A percentile compares a stretch with the other conserved stretches of the same genome.
phyloP scores from a whole-genome alignment of 495 filamentous ascomycete genomes.

The Neurospora sp. region DNA sequence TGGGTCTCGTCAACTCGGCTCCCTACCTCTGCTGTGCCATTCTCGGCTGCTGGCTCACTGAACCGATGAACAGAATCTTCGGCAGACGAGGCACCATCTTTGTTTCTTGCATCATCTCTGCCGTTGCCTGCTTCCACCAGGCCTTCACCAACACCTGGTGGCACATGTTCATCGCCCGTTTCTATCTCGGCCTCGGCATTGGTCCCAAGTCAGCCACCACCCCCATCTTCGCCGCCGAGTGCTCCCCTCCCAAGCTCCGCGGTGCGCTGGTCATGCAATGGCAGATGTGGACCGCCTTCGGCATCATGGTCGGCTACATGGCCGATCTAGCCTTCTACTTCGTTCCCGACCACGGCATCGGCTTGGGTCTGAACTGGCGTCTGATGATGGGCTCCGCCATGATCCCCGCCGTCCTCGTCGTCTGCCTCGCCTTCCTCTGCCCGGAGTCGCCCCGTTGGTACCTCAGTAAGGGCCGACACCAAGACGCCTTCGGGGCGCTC shows the following conservation, averaged over 20 bases:
- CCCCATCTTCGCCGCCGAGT: slow-evolving; percentile 68
- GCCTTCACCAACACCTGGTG: slow-evolving; percentile 66
- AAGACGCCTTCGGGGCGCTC: slow-evolving; percentile 57
- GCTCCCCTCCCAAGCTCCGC: slow-evolving; percentile 58
- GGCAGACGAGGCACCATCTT: slow-evolving; percentile 81
- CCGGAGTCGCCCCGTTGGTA: slow-evolving; percentile 70
- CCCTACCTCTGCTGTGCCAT: slow-evolving; percentile 74
- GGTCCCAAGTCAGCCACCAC: slow-evolving; percentile 75
- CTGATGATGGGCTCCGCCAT: slow-evolving; percentile 75
- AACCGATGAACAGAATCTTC: slow-evolving; percentile 67
- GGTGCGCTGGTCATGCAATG: slow-evolving; percentile 62
- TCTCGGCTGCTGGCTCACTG: slow-evolving; percentile 74
- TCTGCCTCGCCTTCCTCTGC: slow-evolving; percentile 58
- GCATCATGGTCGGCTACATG: slow-evolving; percentile 68
- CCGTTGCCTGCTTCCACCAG: slow-evolving; percentile 67
- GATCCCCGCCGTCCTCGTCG: slow-evolving; percentile 63
- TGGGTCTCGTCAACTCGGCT: slow-evolving; percentile 54
- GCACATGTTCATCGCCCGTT: slow-evolving; percentile 63
- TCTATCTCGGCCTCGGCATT: slow-evolving; percentile 65
- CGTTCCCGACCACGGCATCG: slow-evolving; percentile 43
- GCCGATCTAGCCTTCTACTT: slow-evolving; percentile 64
- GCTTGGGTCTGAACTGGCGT: slow-evolving; percentile 66
- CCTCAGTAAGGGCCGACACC: slow-evolving; percentile 57
- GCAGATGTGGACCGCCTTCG: slow-evolving; percentile 85
- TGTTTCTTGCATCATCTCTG: slow-evolving; percentile 52